Evolutionary conservation across 345 rosid genomes (phyloP), one percentile per base, ranked within the genome.

Genomic region (Iberis pinnata): DNA sequence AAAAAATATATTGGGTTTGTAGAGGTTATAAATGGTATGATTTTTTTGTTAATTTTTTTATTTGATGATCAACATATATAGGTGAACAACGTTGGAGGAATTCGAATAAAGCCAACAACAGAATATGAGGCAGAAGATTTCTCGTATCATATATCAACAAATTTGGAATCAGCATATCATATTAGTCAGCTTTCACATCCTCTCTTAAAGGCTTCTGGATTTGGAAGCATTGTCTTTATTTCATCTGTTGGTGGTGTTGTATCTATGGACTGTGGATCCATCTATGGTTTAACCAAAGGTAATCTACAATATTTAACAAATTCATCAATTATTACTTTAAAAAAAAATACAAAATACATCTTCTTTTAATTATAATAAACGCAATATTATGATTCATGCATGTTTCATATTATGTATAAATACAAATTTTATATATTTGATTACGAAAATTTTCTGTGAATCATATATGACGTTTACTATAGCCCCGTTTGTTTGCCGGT

Each of bases 101-200:
- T 3, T 40, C 41, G 40, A 26, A 0, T 6, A 10, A 60, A 39
- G 22, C 64, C 49, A 40, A 29, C 64, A 39, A 27, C 7, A 18
- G 64, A 60, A 10, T 49, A 27, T 40, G n/a, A 0, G 9, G 49
- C 16, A 39, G 49, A 27, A 0, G 64, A 60, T 49, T 60, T 60
- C 41, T 13, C 41, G 2, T 60, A 39, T n/a, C 49, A 27, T 10
- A 26, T 60, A 1, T 18, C 64, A 14, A 60, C 56, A 18, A 60
- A 60, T 39, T 6, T 60, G 32, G 64, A 60, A 14, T 18, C 64
- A 39, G 64, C 64, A 2, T 60, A 9, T 18, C 56, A 60, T 29
- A 31, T 49, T 27, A 39, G 56, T 16, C 64, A 60, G 3, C 64
- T 60, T 49, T 49, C 64, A 38, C 55, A 59, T 59, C 55, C 64